These are phyloP conservation scores for Xylaria sp. DNA, from an alignment of 2,329 filamentous ascomycete genomes.

Conservation along the genomic window DNA sequence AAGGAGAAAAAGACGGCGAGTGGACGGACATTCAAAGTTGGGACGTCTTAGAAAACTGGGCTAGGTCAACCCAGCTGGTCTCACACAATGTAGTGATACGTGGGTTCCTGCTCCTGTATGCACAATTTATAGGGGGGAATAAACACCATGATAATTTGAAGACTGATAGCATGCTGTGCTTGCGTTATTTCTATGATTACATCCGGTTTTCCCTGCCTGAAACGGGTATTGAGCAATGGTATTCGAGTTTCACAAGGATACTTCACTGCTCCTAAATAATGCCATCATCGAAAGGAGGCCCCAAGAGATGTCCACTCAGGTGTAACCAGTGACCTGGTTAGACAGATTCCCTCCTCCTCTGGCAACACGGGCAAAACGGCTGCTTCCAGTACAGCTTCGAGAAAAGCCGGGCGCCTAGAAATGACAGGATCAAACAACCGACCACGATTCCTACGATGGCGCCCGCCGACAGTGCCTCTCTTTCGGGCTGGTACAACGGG, in stretches of 20 bases:
- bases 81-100: background rate
- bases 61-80: background rate
- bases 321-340: too few relatives aligned
- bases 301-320: too few relatives aligned
- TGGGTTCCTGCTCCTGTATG: slow-evolving; percentile 7
- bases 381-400: background rate
- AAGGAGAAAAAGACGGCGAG: slow-evolving; percentile 98
- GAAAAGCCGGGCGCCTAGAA: background rate
- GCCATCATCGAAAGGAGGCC: too few relatives aligned
- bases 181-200: background rate
- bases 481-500: background rate
- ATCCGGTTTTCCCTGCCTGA: background rate
- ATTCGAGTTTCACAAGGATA: too few relatives aligned
- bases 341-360: too few relatives aligned
- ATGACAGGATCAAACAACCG: background rate
- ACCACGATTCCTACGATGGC: background rate
- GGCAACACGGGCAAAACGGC: too few relatives aligned
- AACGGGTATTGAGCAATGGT: too few relatives aligned
- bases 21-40: slow-evolving; percentile 81
- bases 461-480: background rate
- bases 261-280: too few relatives aligned
- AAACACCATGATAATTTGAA: slow-evolving; percentile 9
- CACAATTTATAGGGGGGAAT: slow-evolving; percentile 9
- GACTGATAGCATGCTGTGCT: background rate
- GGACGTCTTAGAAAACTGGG: slow-evolving; percentile 18